Base-by-base conservation (phyloP, 768 basidiomycete genomes). In the Pisolithus microcarpus region DNA sequence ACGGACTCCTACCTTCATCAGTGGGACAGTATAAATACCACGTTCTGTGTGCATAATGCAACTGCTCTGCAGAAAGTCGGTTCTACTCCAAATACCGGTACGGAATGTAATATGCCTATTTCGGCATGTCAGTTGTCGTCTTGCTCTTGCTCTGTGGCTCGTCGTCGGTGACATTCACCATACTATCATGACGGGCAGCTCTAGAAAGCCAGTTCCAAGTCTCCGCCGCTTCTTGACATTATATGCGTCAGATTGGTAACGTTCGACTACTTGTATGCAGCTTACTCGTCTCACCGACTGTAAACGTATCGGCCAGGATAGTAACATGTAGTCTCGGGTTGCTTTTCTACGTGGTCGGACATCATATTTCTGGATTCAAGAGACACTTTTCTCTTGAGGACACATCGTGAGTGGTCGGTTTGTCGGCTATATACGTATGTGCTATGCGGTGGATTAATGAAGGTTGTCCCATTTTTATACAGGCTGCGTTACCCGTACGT, bases 351-450 rank as follows among this genome's bases (percentile, higher is more conserved):
- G 72, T 78, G 4, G 65, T 91, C 23, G 72, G 82, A 56, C 69
- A 71, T 24, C 42, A 68, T 11, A 71, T 87, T 8, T 63, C 78
- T 34, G 87, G 87, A 2, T 93, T 82, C 70, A 76, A 82, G 65
- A 72, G 92, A 51, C 74, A 81, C 23, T 95, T 95, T 65, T 90
- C 87, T 1, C 69, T 92, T 28, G 63, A 72, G 36, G 92, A 94
- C 68, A 76, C 75, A 10, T 82, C 87, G 83, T 89, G 59, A 57
- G 84, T 75, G 48, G 26, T 47, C 24, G 19, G 50, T 31, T 36
- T 21, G 16, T 15, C 34, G 5, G 13, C 5, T 34, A 13, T 5
- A 26, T 26, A 26, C 26, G 7, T 26, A 6, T 24, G 23, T 24
- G 23, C 34, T 37, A 26, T 15, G 5, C 18, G 23, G 44, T 31